Evolutionary conservation across 2,329 filamentous ascomycete species (phyloP), one percentile per base, ranked within the genome.

Genomic region (Fusarium clavum): DNA sequence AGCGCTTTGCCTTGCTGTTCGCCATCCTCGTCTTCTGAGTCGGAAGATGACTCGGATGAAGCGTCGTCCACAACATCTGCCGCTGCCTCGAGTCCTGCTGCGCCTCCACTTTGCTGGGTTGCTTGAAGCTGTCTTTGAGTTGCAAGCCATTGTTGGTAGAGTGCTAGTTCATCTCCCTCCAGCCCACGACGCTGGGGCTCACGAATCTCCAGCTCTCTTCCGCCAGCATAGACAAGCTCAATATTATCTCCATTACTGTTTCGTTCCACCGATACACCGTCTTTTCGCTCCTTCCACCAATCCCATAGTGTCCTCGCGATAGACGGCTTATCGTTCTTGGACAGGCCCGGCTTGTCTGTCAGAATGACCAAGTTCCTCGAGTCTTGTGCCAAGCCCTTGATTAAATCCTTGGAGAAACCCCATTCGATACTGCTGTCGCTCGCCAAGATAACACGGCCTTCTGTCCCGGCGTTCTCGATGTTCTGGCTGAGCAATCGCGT

Each of bases 61-160:
- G 91, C 91, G 73, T 97, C 94, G 70, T 97, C 94, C 18, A 91
- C 91, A 8, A 90, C 89, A 67, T 94, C 93, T 4, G 88, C 90
- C 32, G 91, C 87, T 2, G 88, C 85, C 73, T 95, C 92, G 4
- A 95, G 81, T 3, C 87, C 85, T 9, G 89, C 87, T 51, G 90
- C 88, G 20, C 90, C 91, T 58, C 91, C 88, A 8, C 87, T 85
- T 74, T 94, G 92, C 22, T 94, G 84, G 1, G 93, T 94, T 46
- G 92, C 92, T 75, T 97, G 92, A 10, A 97, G 85, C 76, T 97
- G 94, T 30, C 93, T 88, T 79, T 97, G 93, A 6, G 93, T 94
- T 1, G 94, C 94, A 12, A 97, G 86, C 85, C 94, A 98, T 77
- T 98, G 94, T 75, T 98, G 94, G 77, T 99, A 98, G 3, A 94